Base-by-base conservation (phyloP, 805 yeast species). In the Teunomyces barrocoloradensis region DNA sequence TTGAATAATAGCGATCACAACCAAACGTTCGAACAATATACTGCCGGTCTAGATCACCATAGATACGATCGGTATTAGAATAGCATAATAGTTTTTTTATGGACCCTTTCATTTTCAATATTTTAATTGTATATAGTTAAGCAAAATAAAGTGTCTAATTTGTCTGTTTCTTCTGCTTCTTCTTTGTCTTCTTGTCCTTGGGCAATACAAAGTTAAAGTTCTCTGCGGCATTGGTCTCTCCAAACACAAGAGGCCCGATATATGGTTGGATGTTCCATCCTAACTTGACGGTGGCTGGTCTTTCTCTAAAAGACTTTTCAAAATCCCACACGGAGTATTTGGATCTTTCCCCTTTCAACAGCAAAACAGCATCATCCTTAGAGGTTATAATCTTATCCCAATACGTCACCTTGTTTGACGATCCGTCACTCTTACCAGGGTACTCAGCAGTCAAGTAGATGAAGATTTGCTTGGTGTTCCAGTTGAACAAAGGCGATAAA, bases 391-490 rank as follows among this genome's bases (percentile, higher is more conserved):
- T 92, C 54, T 79, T 79, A 68, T 92, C 98, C 99, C 99, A 92
- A 60, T 87, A 83, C 0, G 92, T 86, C 33, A 91, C 87, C 53
- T 83, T 82, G 65, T 84, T 86, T 2, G 65, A 61, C n/a, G 78
- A 66, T 7, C 63, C 71, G 1, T 54, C 55, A 50, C 68, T 56
- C 49, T 68, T 62, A 73, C 81, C 82, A 13, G 74, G 71, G 58
- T 91, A 91, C 60, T 89, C 92, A 1, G 95, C 96, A 2, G 95
- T 87, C 52, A 94, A 73, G 59, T 92, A 94, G 4, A 85, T 87
- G 59, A 94, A 92, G n/a, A 92, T 82, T 66, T 92, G 98, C 63
- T 92, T 92, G 10, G 99, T 94, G 68, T 92, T 94, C 97, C 97
- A 92, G 66, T 87, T 90, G 78, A 91, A 91, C 44, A 94, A 74